A percentile compares a stretch with the other conserved stretches of the same genome.
Evolutionary conservation across 768 basidiomycete genomes (phyloP).

Genomic region (Kwoniella mangroviensis): DNA sequence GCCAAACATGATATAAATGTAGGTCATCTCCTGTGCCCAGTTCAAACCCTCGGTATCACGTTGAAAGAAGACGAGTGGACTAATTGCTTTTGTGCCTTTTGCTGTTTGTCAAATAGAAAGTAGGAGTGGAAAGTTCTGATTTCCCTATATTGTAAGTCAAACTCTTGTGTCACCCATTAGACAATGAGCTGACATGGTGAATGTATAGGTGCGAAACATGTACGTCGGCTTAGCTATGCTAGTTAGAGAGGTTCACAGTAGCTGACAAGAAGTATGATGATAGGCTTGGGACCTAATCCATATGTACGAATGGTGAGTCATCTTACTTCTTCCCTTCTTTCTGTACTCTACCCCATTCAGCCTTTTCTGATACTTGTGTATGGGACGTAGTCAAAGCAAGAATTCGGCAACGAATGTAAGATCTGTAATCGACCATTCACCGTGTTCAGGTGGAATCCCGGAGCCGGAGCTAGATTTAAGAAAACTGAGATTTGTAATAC

Average conservation of each 20-base stretch:
- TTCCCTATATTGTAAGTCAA: conserved; percentile 56
- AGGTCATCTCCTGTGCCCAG: conserved; percentile 10
- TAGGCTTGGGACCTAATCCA: conserved; percentile 85
- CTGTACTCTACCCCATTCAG: no score
- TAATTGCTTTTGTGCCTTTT: background rate
- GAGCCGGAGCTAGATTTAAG: conserved; percentile 88
- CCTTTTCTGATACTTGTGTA: no score
- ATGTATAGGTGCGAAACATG: conserved; percentile 56
- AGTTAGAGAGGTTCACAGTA: background rate
- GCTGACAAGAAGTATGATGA: conserved; percentile 5
- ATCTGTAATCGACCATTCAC: conserved; percentile 96
- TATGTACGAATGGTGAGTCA: conserved; percentile 87
- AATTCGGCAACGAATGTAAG: conserved; percentile 93
- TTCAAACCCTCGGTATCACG: no score
- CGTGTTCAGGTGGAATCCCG: conserved; percentile 98
- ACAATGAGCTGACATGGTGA: conserved; percentile 1
- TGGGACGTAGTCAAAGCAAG: conserved; percentile 81
- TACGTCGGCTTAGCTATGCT: conserved; percentile 19
- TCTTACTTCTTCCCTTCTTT: no score
- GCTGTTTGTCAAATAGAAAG: conserved; percentile 44
- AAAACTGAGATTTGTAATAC: conserved; percentile 97
- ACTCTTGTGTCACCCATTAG: background rate
- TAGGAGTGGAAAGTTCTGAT: conserved; percentile 56
- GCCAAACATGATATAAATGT: conserved; percentile 58
- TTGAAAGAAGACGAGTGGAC: background rate